Evolutionary conservation across 2,329 filamentous ascomycete genomes (phyloP).

Genomic region (Chaetomium olivaceum): DNA sequence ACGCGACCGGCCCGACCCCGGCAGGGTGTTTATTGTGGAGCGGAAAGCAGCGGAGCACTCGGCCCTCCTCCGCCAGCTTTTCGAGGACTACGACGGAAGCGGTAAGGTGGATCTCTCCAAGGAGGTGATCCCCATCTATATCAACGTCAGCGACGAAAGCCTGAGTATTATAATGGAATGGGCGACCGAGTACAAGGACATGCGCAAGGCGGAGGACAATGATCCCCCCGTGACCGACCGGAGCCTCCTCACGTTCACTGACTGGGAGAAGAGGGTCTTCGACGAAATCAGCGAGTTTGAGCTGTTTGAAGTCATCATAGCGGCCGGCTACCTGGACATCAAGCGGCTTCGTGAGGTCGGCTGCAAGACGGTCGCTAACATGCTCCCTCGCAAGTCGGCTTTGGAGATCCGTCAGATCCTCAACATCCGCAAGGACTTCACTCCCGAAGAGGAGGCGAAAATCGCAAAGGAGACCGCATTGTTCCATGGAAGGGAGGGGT

Average conservation of each 20-base stretch:
- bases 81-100: not conserved
- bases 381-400: conserved; percentile 3
- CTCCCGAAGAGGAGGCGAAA: not conserved
- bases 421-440: conserved; percentile 11
- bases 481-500: not conserved
- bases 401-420: conserved; percentile 13
- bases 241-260: not conserved
- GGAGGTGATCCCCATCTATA: not conserved
- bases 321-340: conserved; percentile 21
- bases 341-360: not conserved
- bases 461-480: not conserved
- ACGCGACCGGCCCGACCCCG: not conserved
- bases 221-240: too few relatives aligned
- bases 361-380: not conserved
- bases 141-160: not conserved
- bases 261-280: conserved; percentile 11
- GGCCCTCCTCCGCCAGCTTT: not conserved
- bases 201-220: not conserved
- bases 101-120: not conserved
- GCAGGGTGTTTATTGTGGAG: not conserved
- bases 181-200: not conserved
- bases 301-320: conserved; percentile 10
- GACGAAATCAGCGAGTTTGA: not conserved
- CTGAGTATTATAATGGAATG: conserved; percentile 1
- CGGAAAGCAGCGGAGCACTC: conserved; percentile 4